Evolutionary conservation across 2,329 filamentous ascomycete genomes (phyloP).

Genomic region (Colletotrichum sp.): DNA sequence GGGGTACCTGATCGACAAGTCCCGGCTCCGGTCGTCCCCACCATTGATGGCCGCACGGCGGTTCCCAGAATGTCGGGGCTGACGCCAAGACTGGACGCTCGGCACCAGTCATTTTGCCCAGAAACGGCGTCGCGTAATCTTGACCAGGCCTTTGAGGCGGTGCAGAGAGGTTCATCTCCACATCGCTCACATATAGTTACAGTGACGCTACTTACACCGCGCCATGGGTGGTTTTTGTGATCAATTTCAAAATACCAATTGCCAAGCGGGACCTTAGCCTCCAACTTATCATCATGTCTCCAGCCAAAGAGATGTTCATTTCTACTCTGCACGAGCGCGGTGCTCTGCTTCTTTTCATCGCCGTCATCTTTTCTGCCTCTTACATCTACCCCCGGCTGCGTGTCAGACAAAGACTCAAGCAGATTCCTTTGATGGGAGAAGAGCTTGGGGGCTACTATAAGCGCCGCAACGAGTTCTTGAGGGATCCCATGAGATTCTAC

Average conservation of each 20-base stretch:
- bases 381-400: not conserved
- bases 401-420: not conserved
- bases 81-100: not conserved
- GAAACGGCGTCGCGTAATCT: not conserved
- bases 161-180: not conserved
- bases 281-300: not conserved
- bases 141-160: not conserved
- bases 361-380: not conserved
- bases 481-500: not conserved
- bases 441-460: conserved; percentile 1
- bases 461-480: not conserved
- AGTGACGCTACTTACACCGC: not conserved
- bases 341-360: not conserved
- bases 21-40: not conserved
- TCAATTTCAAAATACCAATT: not conserved
- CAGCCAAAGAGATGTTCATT: not conserved
- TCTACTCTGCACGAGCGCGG: not conserved
- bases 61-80: not conserved
- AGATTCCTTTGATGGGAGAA: not conserved
- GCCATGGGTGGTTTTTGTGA: not conserved
- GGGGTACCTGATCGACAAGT: not conserved
- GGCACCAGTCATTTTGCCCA: not conserved
- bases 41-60: not conserved
- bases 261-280: not conserved
- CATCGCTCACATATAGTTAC: not conserved